Percentiles rank a stretch among this genome's conserved stretches.
Conservation (phyloP, 2,329 filamentous ascomycete species). For the Niveomyces coronatus region DNA sequence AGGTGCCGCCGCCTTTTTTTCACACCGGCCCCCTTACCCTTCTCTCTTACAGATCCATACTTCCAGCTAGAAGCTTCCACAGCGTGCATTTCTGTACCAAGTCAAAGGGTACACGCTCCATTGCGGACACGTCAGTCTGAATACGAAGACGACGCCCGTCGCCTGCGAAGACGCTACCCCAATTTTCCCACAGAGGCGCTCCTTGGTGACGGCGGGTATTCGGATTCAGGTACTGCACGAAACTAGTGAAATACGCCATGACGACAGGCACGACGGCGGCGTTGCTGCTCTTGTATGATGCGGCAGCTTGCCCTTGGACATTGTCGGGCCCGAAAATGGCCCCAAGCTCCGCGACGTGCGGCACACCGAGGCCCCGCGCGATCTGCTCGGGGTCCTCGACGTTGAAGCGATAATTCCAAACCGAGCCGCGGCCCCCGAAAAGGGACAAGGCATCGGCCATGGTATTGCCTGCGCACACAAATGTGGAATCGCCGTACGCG, state of each 20-base stretch:
- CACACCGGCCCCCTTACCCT: not conserved
- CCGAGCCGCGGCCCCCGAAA: conserved; percentile 10
- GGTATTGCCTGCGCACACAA: conserved; percentile 32
- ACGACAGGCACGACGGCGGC: conserved; percentile 33
- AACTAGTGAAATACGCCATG: conserved; percentile 41
- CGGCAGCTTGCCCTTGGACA: conserved; percentile 13
- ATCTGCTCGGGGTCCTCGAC: conserved; percentile 29
- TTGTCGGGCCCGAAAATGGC: conserved; percentile 37
- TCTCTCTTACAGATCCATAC: conserved; percentile 12
- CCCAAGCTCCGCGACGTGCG: conserved; percentile 36
- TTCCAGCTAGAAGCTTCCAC: conserved; percentile 26
- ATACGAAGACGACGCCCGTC: conserved; percentile 24
- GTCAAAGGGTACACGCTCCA: conserved; percentile 26
- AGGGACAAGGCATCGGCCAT: conserved; percentile 16
- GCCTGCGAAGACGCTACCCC: conserved; percentile 16
- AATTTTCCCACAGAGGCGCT: conserved; percentile 32
- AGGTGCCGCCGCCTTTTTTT: too few species aligned
- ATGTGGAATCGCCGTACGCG: conserved; percentile 36
- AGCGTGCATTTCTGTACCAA: conserved; percentile 27
- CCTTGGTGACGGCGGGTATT: conserved; percentile 24
- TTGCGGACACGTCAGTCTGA: conserved; percentile 25
- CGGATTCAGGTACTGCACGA: conserved; percentile 35
- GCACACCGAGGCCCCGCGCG: conserved; percentile 33
- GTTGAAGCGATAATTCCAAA: conserved; percentile 41
- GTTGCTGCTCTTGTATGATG: conserved; percentile 35